Base-by-base conservation (phyloP, 2,329 filamentous ascomycete species). In the Penicillium sumatraense region DNA sequence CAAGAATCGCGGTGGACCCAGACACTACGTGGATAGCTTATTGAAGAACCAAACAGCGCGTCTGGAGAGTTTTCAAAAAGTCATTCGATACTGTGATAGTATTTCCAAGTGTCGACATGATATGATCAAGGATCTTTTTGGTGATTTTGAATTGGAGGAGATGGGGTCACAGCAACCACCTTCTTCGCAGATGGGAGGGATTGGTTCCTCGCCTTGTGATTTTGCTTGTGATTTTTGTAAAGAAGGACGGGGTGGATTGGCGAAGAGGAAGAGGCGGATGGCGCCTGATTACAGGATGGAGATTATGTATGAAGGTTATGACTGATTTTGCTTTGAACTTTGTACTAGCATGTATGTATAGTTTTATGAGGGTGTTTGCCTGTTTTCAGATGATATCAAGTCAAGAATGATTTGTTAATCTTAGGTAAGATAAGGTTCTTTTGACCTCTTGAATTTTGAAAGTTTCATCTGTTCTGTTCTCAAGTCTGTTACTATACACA, bases 61-160 rank as follows among this genome's bases (percentile, higher is more conserved):
- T 57, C 72, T 85, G 14, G 79, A 83, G 63, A 91, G 88, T 60
- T 80, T 91, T 21, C 80, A 85, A 55, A 83, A 86, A 24, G 79
- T 98, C 14, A 84, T 93, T 2, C 77, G 84, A 9, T 97, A 96
- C 69, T 96, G 93, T 71, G 93, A 98, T 73, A 84, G 85, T 53
- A 89, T 86, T 1, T 80, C 78, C 10, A 77, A 78, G 10, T 98
- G 93, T 68, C 83, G 92, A 45, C 93, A 98, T 68, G 81, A 83
- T 45, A 72, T 87, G 21, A 91, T 96, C 52, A 87, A 85, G 61
- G 81, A 82, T 47, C 93, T 95, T 68, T 96, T 95, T 75, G 89
- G 89, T 2, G 90, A 93, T 69, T 63, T 68, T 2, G 71, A 74
- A 45, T 56, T 75, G 6, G 70, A 72, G 42, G 64, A 59, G 36